These are phyloP conservation scores for Physcomitrium patens DNA, from an alignment of 225 moss, liverwort and hornwort species.

Conservation along the genomic window DNA sequence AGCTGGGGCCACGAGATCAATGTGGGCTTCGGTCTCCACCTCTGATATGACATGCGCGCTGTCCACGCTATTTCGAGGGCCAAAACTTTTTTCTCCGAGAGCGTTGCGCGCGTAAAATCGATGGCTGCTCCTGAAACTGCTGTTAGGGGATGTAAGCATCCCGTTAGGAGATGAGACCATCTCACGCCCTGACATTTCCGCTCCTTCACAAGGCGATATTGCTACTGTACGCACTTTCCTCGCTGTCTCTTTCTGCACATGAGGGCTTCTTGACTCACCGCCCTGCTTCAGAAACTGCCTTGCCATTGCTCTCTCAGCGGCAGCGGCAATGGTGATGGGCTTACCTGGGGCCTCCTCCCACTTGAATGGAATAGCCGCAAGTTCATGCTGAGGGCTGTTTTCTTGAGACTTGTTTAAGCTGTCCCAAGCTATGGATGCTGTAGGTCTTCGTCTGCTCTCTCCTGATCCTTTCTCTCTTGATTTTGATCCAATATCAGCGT, in stretches of 20 bases:
- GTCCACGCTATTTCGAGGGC: slow-evolving; percentile 42
- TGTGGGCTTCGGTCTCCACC: slow-evolving; percentile 53
- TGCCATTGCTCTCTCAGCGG: slow-evolving; percentile 46
- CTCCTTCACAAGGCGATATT: slow-evolving; percentile 14
- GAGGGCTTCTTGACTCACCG: slow-evolving; percentile 18
- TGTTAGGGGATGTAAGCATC: slow-evolving; percentile 32
- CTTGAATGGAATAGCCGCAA: slow-evolving; percentile 82
- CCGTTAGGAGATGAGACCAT: slow-evolving; percentile 30
- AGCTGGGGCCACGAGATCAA: slow-evolving; percentile 54
- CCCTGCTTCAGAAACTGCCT: slow-evolving; percentile 29
- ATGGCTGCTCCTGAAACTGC: slow-evolving; percentile 50
- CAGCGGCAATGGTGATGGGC: slow-evolving; percentile 56
- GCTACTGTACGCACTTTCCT: slow-evolving; percentile 17
- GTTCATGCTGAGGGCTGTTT: slow-evolving; percentile 59
- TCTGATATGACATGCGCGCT: slow-evolving; percentile 52
- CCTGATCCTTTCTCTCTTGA: slow-evolving; percentile 43
- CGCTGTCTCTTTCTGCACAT: slow-evolving; percentile 20
- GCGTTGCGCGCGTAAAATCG: slow-evolving; percentile 47
- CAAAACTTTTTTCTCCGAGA: slow-evolving; percentile 30
- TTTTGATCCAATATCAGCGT: slow-evolving; percentile 2
- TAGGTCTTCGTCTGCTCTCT: slow-evolving; percentile 55
- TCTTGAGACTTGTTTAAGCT: slow-evolving; percentile 56
- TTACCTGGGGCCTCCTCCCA: slow-evolving; percentile 97
- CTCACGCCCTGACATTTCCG: slow-evolving; percentile 18
- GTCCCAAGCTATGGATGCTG: slow-evolving; percentile 72